Evolutionary conservation across 345 rosid species (phyloP), one percentile per base, ranked within the genome.

Genomic region (Citrus hindsii): DNA sequence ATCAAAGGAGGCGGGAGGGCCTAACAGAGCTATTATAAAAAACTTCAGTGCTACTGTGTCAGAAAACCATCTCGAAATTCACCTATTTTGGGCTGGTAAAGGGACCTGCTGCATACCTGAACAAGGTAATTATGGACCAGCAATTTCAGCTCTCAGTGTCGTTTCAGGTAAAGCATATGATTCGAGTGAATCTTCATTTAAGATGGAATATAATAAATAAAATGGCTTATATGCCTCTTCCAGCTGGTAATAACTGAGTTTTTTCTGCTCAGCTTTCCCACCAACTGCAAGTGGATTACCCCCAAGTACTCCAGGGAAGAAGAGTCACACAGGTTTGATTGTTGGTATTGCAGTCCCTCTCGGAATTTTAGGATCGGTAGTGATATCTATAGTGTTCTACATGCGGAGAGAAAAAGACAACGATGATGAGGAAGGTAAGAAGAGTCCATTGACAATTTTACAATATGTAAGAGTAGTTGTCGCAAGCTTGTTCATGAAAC

Each of bases 11-110:
- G 82, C 84, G 35, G 84, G 84, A 40, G 86, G 83, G 2, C 79
- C 69, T 38, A 51, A 74, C 8, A 79, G 22, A 76, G 84, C 88
- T 30, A 42, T 81, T 30, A 74, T 40, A 6, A 81, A 7, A 76
- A 76, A 7, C 53, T 89, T 88, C 67, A 85, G 59, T 64, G 80
- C 83, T 48, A 82, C 69, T 51, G 91, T 89, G 71, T 64, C 87
- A 4, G 91, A 87, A 48, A 90, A 87, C 81, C 58, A 87, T 79
- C 75, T 88, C 3, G 92, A 90, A 81, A 81, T 90, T 59, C 94
- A 87, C 82, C 81, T 90, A 70, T 84, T 88, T 69, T 90, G 94
- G 94, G 88, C 90, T 82, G 94, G 94, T 63, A 88, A 88, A 73
- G 92, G 93, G 60, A 85, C 91, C 5, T 83, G 88, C 67, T 83